phyloP scores from a whole-genome alignment of 1,284 basidiomycete genomes.

The Cutaneotrichosporon cavernicola region DNA sequence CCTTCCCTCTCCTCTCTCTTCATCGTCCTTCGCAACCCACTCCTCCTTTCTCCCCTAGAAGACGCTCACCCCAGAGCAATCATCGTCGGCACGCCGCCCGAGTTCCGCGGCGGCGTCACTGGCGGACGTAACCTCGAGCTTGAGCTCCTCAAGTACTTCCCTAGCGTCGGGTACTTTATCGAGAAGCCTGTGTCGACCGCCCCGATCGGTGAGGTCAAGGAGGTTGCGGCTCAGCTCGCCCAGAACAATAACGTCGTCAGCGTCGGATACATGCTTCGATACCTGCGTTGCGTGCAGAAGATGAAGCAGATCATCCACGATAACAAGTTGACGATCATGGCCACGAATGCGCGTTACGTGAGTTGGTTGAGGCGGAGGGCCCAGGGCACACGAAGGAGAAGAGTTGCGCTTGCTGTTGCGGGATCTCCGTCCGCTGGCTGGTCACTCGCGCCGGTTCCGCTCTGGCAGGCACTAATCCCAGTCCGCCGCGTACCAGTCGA shows the following conservation, averaged over 20 bases:
- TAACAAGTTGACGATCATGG: constrained; percentile 95
- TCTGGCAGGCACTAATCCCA: constrained; percentile 25
- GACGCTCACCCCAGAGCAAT: constrained; percentile 59
- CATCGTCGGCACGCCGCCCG: constrained; percentile 88
- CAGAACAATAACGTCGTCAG: constrained; percentile 76
- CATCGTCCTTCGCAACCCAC: too few relatives aligned
- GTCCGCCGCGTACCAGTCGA: constrained; percentile 79
- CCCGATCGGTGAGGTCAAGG: constrained; percentile 59
- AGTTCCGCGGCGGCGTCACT: constrained; percentile 79
- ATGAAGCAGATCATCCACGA: constrained; percentile 97
- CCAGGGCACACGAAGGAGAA: neutral
- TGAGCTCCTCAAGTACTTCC: constrained; percentile 85
- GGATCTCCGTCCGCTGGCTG: neutral
- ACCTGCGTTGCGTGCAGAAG: constrained; percentile 91
- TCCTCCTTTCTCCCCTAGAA: too few relatives aligned
- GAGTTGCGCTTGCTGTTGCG: neutral
- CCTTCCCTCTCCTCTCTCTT: too few relatives aligned
- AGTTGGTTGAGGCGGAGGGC: constrained; percentile 22
- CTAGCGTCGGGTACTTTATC: constrained; percentile 84
- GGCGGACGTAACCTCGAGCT: constrained; percentile 84
- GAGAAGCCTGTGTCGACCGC: constrained; percentile 94
- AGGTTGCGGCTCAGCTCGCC: constrained; percentile 68
- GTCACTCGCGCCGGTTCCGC: neutral
- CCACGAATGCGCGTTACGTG: constrained; percentile 91
- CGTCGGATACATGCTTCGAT: constrained; percentile 89